Evolutionary conservation across 805 yeast species (phyloP), one percentile per base, ranked within the genome.

Genomic region (Metschnikowia peoriensis): DNA sequence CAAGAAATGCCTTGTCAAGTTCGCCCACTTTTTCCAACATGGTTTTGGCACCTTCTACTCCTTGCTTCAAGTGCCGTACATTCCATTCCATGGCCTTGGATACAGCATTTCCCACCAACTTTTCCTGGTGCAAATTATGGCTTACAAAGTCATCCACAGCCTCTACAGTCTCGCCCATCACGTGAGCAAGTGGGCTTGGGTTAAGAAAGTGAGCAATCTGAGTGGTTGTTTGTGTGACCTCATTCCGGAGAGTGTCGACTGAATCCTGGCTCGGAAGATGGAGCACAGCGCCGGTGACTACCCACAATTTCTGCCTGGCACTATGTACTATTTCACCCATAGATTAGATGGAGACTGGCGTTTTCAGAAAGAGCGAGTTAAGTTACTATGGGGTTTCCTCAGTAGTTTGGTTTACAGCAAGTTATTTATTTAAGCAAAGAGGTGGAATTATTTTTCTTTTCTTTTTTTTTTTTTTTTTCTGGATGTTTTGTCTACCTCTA

Each of bases 151-250:
- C 34, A 16, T 38, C 51, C 0, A 48, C 46, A 29, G 43, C 51
- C 4, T 32, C 47, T 7, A 38, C 47, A 16, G 44, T 43, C 22
- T 39, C 51, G 12, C 28, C 41, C 44, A 49, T 10, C 11, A 28
- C 47, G 16, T 38, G 47, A 12, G 47, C 44, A 38, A 49, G 38
- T 11, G 52, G 52, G 15, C 52, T 49, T 4, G 52, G 52, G 35
- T 49, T 49, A n/a, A 49, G 34, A 12, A 49, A 9, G 6, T 44
- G 41, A n/a, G 46, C 28, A n/a, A 49, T 49, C 15, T 49, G 48
- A 14, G 41, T 17, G 17, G 49, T 44, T 10, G 49, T 32, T 27
- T 49, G 45, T 6, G 16, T 27, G 7, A 35, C 45, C 6, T 39
- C 46, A 15, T 44, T 34, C 4, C 49, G 45, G 15, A 49, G 46